Conservation (phyloP, 352 stramenopile genomes). For the Globisporangium camurandrum region DNA sequence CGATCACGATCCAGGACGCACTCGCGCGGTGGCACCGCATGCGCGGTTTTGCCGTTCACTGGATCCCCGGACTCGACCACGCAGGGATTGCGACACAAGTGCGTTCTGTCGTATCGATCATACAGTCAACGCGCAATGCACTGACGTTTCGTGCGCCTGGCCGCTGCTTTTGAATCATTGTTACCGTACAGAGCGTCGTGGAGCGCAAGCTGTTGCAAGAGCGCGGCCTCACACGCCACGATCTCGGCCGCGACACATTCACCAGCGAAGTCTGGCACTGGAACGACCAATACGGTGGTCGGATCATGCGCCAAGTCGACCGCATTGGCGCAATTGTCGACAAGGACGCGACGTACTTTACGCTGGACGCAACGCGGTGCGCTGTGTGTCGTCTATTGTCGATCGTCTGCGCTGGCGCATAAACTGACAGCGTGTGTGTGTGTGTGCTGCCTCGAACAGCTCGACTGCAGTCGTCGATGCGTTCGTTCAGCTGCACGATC, state of each 20-base stretch:
- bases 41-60: slow-evolving; percentile 95
- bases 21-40: slow-evolving; percentile 98
- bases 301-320: slow-evolving; percentile 95
- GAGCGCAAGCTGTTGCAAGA: slow-evolving; percentile 98
- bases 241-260: slow-evolving; percentile 96
- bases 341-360: slow-evolving; percentile 97
- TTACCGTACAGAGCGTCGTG: slow-evolving; percentile 86
- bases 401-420: slow-evolving; percentile 7
- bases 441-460: slow-evolving; percentile 10
- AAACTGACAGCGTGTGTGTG: neutral
- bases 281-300: slow-evolving; percentile 96
- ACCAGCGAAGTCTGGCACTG: slow-evolving; percentile 96
- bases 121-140: no score
- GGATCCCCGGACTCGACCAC: slow-evolving; percentile 97
- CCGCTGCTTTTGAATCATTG: no score
- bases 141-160: no score
- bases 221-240: slow-evolving; percentile 82
- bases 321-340: slow-evolving; percentile 93
- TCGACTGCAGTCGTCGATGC: slow-evolving; percentile 50
- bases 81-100: slow-evolving; percentile 98
- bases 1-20: slow-evolving; percentile 96
- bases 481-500: slow-evolving; percentile 91
- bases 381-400: slow-evolving; percentile 70
- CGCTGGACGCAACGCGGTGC: slow-evolving; percentile 94
- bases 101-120: neutral